Evolutionary conservation across 257 asterid genomes (phyloP).

Genomic region (Cruciata laevipes): DNA sequence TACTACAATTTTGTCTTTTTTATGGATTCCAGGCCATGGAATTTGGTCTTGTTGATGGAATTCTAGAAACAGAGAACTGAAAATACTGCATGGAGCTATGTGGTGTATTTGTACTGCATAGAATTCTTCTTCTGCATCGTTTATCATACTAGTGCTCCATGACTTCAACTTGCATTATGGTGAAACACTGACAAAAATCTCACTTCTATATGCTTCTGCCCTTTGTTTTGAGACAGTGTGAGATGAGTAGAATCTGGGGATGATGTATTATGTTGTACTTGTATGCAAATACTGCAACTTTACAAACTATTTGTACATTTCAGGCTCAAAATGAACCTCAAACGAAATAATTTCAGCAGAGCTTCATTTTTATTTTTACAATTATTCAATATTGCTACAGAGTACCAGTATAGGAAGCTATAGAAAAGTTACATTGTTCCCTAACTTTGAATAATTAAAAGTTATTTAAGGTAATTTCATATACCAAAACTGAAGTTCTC

Average conservation of each 20-base stretch:
- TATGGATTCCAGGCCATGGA: conserved; percentile 65
- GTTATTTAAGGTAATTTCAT: no score
- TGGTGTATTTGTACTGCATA: neutral
- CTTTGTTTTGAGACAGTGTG: neutral
- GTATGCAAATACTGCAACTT: neutral
- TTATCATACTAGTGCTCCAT: neutral
- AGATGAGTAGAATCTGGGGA: neutral
- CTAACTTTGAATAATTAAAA: neutral
- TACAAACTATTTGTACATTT: neutral
- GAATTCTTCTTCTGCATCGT: conserved; percentile 4
- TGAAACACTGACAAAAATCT: neutral
- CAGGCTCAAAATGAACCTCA: neutral
- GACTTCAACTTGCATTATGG: neutral
- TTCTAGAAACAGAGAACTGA: conserved; percentile 77
- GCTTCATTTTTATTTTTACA: no score
- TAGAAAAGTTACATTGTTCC: no score
- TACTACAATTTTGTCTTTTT: no score
- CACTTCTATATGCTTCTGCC: neutral
- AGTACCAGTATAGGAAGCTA: no score
- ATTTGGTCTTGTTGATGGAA: conserved; percentile 87
- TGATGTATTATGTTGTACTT: neutral
- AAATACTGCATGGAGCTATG: neutral
- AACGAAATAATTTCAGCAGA: neutral
- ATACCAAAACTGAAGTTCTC: neutral
- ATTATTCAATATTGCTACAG: no score